Evolutionary conservation across 768 basidiomycete species (phyloP).

Genomic region (Hericium rajendrae): DNA sequence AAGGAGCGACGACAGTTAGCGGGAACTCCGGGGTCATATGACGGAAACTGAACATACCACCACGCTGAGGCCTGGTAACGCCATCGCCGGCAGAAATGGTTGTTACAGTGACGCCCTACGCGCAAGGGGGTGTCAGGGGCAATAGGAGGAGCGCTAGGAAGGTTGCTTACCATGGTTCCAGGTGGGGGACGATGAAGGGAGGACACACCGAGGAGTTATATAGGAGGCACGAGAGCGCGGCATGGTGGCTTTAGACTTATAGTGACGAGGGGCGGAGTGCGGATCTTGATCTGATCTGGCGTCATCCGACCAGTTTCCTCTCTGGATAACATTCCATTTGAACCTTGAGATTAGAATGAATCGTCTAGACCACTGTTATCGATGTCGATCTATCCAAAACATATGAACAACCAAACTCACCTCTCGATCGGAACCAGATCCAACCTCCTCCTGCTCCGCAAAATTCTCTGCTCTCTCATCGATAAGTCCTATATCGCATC

Average conservation of each 20-base stretch:
- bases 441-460: not conserved
- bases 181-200: not conserved
- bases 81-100: conserved; percentile 52
- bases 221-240: conserved; percentile 9
- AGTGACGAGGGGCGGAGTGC: not conserved
- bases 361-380: conserved; percentile 1
- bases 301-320: not conserved
- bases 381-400: not conserved
- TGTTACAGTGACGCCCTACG: conserved; percentile 65
- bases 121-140: conserved; percentile 1
- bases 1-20: conserved; percentile 1
- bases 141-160: not conserved
- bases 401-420: not conserved
- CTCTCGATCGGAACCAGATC: too few species aligned
- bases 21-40: not conserved
- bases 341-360: not conserved
- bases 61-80: conserved; percentile 50
- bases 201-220: conserved; percentile 12
- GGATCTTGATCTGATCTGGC: conserved; percentile 4
- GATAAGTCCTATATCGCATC: not conserved
- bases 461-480: not conserved
- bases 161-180: conserved; percentile 9
- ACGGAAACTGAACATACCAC: conserved; percentile 39
- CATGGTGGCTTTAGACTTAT: conserved; percentile 8
- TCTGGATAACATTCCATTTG: not conserved